Evolutionary conservation across 2,329 filamentous ascomycete genomes (phyloP).

Genomic region (Tolypocladium inflatum): DNA sequence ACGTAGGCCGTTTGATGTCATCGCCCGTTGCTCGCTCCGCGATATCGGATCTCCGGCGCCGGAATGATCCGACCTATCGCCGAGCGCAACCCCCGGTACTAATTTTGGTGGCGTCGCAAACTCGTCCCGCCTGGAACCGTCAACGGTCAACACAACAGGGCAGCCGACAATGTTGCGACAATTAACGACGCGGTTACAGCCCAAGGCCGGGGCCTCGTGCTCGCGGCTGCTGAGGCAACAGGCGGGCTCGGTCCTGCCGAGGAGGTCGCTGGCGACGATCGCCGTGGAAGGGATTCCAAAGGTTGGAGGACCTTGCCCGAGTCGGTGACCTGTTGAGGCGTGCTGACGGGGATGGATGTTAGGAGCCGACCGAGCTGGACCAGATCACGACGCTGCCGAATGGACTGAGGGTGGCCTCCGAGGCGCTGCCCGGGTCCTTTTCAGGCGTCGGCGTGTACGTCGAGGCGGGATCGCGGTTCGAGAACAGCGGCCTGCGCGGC

Average conservation of each 20-base stretch:
- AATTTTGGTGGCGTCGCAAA: neutral
- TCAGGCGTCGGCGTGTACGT: constrained; percentile 93
- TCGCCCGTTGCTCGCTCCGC: neutral
- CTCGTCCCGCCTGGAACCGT: neutral
- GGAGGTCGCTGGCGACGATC: constrained; percentile 21
- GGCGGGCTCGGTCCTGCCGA: constrained; percentile 11
- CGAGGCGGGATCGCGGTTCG: constrained; percentile 89
- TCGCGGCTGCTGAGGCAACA: constrained; percentile 13
- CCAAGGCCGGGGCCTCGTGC: constrained; percentile 13
- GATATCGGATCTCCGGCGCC: constrained; percentile 5
- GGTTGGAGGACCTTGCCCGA: constrained; percentile 10
- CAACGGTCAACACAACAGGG: neutral
- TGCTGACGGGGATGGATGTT: neutral
- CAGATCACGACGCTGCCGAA: constrained; percentile 82
- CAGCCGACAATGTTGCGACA: constrained; percentile 23
- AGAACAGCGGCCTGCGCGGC: constrained; percentile 74
- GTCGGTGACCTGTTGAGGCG: neutral
- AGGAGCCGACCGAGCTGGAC: constrained; percentile 78
- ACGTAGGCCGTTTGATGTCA: too few relatives aligned
- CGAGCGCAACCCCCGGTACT: constrained; percentile 3
- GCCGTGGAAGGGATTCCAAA: constrained; percentile 25
- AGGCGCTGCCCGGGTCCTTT: constrained; percentile 89
- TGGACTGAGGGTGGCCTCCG: constrained; percentile 88
- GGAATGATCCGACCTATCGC: constrained; percentile 12
- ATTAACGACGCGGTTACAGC: constrained; percentile 21